A percentile compares a stretch with the other conserved stretches of the same genome.
Conservation (phyloP, 257 asterid genomes). For the Solanum ossicruentum region DNA sequence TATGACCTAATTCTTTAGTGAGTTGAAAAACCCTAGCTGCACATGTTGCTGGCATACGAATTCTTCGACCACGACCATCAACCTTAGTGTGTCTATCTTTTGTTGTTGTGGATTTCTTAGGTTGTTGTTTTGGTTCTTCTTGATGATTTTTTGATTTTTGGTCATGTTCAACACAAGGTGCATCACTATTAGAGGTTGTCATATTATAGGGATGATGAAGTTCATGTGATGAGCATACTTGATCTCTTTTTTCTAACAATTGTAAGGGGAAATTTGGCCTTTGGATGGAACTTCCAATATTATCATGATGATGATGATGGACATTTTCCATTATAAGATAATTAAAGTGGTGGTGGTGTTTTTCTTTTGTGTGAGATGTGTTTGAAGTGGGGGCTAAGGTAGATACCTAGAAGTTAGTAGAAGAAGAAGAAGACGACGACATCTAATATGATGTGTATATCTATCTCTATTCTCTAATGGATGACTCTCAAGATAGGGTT, state of each 20-base stretch:
- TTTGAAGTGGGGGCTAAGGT: background rate
- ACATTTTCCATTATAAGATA: conserved; percentile 31
- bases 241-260: conserved; percentile 32
- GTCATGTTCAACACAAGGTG: background rate
- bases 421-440: background rate
- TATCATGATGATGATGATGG: background rate
- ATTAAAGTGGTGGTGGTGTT: background rate
- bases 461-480: background rate
- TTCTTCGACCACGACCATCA: conserved; percentile 55
- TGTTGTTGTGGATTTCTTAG: conserved; percentile 40
- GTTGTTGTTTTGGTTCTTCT: conserved; percentile 5
- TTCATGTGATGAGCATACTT: conserved; percentile 1
- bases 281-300: background rate
- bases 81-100: conserved; percentile 64
- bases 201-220: background rate
- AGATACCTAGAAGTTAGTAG: background rate
- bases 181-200: background rate
- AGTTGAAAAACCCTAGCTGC: conserved; percentile 88
- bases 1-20: conserved; percentile 46
- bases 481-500: background rate
- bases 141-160: background rate
- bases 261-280: conserved; percentile 44
- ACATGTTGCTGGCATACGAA: conserved; percentile 73
- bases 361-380: background rate
- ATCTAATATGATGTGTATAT: background rate